Base-by-base conservation (phyloP, 345 rosid genomes). In the Angophora floribunda region DNA sequence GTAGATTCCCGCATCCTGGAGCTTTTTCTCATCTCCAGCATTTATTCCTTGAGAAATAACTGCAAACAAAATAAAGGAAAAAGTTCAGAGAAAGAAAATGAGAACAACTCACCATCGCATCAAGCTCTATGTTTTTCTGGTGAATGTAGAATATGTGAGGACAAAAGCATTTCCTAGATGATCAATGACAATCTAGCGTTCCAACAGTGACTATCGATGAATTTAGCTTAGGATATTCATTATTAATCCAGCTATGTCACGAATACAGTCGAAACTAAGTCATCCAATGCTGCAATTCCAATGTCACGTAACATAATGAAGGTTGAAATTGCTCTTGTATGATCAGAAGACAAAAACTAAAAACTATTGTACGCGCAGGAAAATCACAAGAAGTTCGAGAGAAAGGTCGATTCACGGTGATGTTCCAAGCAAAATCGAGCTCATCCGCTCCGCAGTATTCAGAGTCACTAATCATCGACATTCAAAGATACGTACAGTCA, bases 1-100 rank as follows among this genome's bases (percentile, higher is more conserved):
- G 88, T 95, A 94, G 87, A 97, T 97, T 90, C 99, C 98, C 55
- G 98, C 99, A 92, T 97, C 99, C 87, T 97, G 98, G 87, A 97
- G 96, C 86, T 96, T 97, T 84, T 96, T 96, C 88, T 96, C 95
- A 88, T 97, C 99, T 90, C 99, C 98, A 55, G 99, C 96, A 89
- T 96, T 97, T 90, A 96, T 95, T 86, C 99, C 99, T 89, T 94
- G 96, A 51, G 95, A 88, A 85, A 91, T 94, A 92, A 97, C 98
- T 97, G 87, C 86, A 90, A 36, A 53, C 19, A 7, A 26, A 65
- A 85, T 7, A 50, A n/a, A 94, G 86, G 57, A 45, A 32, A 61
- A 84, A 65, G 87, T 86, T 41, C 88, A 8, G 49, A 13, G 57
- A 52, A 85, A 15, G 59, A 53, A 53, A 21, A 21, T 53, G 24